Conservation (phyloP, 345 rosid genomes). For the Eucalyptus sp. region DNA sequence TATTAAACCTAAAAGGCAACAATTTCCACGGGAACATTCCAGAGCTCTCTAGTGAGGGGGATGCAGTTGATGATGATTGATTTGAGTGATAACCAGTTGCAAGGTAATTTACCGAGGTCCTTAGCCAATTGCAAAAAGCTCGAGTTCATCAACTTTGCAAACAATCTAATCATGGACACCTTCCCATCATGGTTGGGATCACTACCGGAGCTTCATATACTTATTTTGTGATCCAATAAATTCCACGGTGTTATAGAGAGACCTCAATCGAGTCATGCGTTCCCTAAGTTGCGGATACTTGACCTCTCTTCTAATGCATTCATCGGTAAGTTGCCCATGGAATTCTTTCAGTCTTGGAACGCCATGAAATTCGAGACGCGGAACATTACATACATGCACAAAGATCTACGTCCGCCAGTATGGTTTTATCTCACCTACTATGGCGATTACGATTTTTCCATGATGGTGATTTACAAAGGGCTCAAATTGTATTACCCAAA, state of each 20-base stretch:
- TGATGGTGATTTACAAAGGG: neutral
- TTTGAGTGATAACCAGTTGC: neutral
- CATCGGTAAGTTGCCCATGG: neutral
- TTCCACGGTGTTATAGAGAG: neutral
- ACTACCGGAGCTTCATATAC: neutral
- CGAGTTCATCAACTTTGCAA: neutral
- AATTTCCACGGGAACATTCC: neutral
- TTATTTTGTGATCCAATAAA: neutral
- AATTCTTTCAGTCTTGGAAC: neutral
- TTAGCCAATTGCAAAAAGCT: neutral
- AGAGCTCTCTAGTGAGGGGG: fast-evolving
- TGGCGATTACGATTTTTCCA: neutral
- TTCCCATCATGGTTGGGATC: neutral
- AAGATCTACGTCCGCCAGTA: fast-evolving
- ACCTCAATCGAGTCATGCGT: neutral
- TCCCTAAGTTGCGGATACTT: neutral
- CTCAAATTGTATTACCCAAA: neutral
- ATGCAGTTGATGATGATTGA: neutral
- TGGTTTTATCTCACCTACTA: fast-evolving
- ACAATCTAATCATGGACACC: neutral
- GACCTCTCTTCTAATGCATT: neutral
- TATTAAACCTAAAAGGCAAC: neutral
- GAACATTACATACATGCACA: neutral
- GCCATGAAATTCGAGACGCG: neutral
- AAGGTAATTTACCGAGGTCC: neutral